Conservation (phyloP, 345 rosid genomes). For the Erodium maritimum region DNA sequence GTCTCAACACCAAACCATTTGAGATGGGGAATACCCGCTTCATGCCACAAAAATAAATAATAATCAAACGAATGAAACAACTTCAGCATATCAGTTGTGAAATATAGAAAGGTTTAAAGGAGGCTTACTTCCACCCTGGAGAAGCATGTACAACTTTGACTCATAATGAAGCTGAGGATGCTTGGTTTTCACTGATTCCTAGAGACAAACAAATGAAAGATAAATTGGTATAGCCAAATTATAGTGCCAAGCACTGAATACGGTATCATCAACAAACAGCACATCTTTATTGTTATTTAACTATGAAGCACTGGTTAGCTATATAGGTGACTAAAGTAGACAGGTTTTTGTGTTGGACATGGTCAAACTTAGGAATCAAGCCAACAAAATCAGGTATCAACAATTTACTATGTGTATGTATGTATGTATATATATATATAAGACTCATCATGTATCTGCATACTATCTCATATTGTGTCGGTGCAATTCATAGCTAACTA, state of each 20-base stretch:
- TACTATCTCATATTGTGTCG: too few species aligned
- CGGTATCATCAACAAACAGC: background rate
- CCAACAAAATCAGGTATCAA: too few species aligned
- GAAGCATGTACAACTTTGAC: constrained; percentile 76
- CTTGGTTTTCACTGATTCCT: constrained; percentile 87
- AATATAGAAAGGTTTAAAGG: background rate
- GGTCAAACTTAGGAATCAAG: too few species aligned
- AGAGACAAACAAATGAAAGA: background rate
- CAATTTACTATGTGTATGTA: too few species aligned
- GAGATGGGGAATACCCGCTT: constrained; percentile 84
- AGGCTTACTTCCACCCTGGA: constrained; percentile 87
- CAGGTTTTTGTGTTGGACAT: too few species aligned
- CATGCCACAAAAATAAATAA: constrained; percentile 8
- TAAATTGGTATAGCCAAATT: background rate
- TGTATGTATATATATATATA: too few species aligned
- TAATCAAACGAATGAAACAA: background rate
- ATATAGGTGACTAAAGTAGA: too few species aligned
- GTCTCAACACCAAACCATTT: constrained; percentile 90
- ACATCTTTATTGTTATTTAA: background rate
- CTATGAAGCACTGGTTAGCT: too few species aligned
- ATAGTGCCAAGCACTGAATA: background rate
- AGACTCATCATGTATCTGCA: too few species aligned
- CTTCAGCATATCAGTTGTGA: background rate
- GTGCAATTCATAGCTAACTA: too few species aligned
- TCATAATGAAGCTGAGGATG: constrained; percentile 89